Conservation (phyloP, 1,139 yeast species). For the Diutina mesorugosa region DNA sequence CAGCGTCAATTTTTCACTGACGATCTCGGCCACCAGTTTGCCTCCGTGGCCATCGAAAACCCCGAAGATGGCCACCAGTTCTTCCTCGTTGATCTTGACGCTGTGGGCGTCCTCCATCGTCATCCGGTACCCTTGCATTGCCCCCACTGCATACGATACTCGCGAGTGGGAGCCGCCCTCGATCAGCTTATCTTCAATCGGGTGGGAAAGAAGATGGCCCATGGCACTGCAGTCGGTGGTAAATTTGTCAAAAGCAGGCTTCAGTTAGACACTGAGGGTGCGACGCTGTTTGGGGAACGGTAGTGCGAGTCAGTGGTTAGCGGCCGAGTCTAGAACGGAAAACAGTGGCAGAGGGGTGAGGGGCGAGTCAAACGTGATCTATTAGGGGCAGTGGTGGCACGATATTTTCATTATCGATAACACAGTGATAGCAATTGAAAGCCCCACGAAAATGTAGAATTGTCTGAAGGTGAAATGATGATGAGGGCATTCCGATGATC, state of each 20-base stretch:
- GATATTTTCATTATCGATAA: no score
- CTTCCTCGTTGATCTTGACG: constrained; percentile 28
- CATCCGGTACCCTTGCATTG: constrained; percentile 70
- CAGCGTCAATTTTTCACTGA: constrained; percentile 32
- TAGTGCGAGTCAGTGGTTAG: neutral
- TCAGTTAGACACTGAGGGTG: neutral
- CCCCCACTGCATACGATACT: constrained; percentile 51
- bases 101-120: constrained; percentile 72
- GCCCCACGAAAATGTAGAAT: no score
- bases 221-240: constrained; percentile 15
- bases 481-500: neutral
- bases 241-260: neutral
- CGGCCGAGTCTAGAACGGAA: neutral
- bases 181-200: constrained; percentile 55
- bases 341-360: neutral
- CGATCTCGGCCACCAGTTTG: constrained; percentile 40
- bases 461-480: no score
- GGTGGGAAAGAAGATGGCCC: constrained; percentile 73
- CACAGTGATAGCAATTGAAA: no score
- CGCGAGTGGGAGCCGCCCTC: constrained; percentile 28
- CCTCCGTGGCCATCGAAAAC: constrained; percentile 84
- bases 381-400: no score
- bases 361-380: neutral
- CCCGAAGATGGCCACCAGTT: constrained; percentile 45
- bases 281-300: neutral